Percentiles rank a stretch among this genome's conserved stretches.
These are phyloP conservation scores for Cutaneotrichosporon cyanovorans DNA, from an alignment of 1,284 basidiomycete species.

Conservation along the genomic window DNA sequence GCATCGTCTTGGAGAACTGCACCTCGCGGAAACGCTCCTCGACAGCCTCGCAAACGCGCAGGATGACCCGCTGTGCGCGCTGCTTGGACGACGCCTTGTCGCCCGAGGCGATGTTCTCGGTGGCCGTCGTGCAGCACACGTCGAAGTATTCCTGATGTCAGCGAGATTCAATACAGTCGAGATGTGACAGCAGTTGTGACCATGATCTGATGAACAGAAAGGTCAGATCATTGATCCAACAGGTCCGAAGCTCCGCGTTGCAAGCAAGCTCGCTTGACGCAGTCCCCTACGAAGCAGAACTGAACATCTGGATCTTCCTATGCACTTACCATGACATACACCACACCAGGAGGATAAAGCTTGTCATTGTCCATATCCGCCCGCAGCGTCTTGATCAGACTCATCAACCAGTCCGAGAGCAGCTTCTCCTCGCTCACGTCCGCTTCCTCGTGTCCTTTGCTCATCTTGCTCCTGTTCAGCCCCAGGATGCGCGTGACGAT, in stretches of 20 bases:
- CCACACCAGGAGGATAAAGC: slow-evolving; percentile 44
- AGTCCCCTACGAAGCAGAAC: too few species aligned
- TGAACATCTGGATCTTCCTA: too few species aligned
- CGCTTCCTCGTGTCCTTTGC: slow-evolving; percentile 1
- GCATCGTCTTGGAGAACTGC: slow-evolving; percentile 40
- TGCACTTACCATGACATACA: slow-evolving; percentile 36
- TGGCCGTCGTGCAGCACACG: slow-evolving; percentile 38
- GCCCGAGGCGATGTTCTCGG: neutral
- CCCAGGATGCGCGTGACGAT: slow-evolving; percentile 48
- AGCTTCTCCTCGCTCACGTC: slow-evolving; percentile 20
- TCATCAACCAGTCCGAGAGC: slow-evolving; percentile 44
- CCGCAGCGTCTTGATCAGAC: slow-evolving; percentile 45
- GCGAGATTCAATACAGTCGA: neutral
- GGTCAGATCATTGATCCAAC: too few species aligned
- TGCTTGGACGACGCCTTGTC: slow-evolving; percentile 15
- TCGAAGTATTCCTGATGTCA: slow-evolving; percentile 43
- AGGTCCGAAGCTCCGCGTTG: too few species aligned
- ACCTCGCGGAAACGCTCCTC: slow-evolving; percentile 49
- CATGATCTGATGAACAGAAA: too few species aligned
- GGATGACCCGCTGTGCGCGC: slow-evolving; percentile 45
- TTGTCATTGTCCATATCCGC: slow-evolving; percentile 48
- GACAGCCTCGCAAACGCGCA: slow-evolving; percentile 48
- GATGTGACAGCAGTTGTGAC: too few species aligned
- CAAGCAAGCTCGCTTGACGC: too few species aligned
- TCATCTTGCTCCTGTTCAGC: slow-evolving; percentile 26